phyloP scores from a whole-genome alignment of 345 rosid genomes.

The Linum trigynum region DNA sequence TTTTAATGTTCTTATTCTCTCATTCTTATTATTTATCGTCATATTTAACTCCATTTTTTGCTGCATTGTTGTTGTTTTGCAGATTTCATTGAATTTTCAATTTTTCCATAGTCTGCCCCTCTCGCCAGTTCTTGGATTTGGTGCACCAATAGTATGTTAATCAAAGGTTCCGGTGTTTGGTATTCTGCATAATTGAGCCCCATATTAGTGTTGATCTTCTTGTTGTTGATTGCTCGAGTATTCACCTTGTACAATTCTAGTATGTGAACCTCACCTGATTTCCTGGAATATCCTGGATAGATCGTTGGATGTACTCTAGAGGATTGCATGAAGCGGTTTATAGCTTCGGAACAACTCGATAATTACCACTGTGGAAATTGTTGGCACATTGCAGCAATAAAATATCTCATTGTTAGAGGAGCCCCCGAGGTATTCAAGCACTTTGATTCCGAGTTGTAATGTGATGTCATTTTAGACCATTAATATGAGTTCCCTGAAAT shows the following conservation, averaged over 20 bases:
- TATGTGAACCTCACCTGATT: neutral
- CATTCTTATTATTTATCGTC: conserved; percentile 1
- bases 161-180: conserved; percentile 34
- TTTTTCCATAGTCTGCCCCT: conserved; percentile 75
- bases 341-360: conserved; percentile 47
- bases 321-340: conserved; percentile 63
- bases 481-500: conserved; percentile 8
- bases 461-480: neutral
- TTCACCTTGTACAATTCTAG: neutral
- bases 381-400: conserved; percentile 72
- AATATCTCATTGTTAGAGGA: conserved; percentile 39
- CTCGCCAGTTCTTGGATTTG: conserved; percentile 40
- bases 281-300: conserved; percentile 25
- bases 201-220: neutral
- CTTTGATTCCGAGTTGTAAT: neutral
- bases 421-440: conserved; percentile 36
- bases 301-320: conserved; percentile 48
- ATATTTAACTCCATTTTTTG: neutral
- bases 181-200: conserved; percentile 8
- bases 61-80: conserved; percentile 18
- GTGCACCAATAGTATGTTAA: conserved; percentile 65
- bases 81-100: conserved; percentile 82
- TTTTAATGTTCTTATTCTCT: neutral
- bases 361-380: conserved; percentile 65
- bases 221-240: neutral